Base-by-base conservation (phyloP, 768 basidiomycete species). In the Candolleomyces eurysporus region DNA sequence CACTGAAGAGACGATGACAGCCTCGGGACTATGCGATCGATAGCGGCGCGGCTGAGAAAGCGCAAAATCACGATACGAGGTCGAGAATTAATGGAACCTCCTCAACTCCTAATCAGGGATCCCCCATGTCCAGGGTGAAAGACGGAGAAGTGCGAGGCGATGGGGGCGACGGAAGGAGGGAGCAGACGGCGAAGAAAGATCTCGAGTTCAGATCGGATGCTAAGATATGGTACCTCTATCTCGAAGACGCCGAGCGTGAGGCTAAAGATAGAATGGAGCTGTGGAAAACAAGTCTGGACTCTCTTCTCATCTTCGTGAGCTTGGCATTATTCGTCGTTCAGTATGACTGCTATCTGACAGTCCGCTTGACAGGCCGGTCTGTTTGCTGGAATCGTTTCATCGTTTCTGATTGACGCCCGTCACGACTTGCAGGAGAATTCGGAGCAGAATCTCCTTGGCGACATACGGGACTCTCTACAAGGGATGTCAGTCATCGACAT, bases 381-480 rank as follows among this genome's bases (percentile, higher is more conserved):
- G 30, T 68, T 68, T 53, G 66, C 67, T 17, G 67, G 65, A 16
- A 61, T 68, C 46, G 49, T 68, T 30, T 56, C 67, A 0, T 64
- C 65, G 8, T 68, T 68, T 40, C 49, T 66, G 1, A 63, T 68
- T 51, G 65, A 68, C 51, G 62, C 64, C 9, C 39, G 65, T 21
- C 61, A 65, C 21, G 57, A 54, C n/a, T 56, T 68, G 7, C 67
- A 65, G 39, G 42, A 46, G 22, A 65, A 66, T 57, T 50, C 43
- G 13, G 64, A 68, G 39, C 14, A 66, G 58, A 30, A 64, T 62
- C 48, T 56, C 26, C 61, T 67, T 14, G 54, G 58, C 22, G 50
- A 62, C 17, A 51, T 59, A 59, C 45, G 40, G 43, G 5, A 48
- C 31, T 40, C 21, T 49, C 22, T 52, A 14, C 60, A 48, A 19